phyloP scores from a whole-genome alignment of 805 yeast species.

The Candida succiphila region DNA sequence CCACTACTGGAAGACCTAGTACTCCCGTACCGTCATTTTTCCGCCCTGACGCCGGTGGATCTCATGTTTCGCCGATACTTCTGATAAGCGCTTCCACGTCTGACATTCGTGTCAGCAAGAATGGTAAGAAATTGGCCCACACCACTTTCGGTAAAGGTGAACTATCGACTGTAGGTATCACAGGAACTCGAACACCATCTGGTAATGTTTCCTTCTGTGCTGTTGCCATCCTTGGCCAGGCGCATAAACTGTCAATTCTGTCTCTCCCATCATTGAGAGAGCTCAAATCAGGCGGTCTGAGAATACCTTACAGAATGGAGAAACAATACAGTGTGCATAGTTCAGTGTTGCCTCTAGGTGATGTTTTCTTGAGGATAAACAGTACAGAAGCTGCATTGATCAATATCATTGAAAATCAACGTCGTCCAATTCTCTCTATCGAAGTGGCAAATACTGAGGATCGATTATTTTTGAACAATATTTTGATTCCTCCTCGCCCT shows the following conservation, averaged over 20 bases:
- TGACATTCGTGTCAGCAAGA: constrained; percentile 54
- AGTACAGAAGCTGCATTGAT: constrained; percentile 44
- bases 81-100: constrained; percentile 43
- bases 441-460: constrained; percentile 30
- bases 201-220: constrained; percentile 18
- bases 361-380: constrained; percentile 44
- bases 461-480: constrained; percentile 57
- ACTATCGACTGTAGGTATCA: constrained; percentile 39
- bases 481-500: constrained; percentile 72
- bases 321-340: constrained; percentile 31
- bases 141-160: constrained; percentile 46
- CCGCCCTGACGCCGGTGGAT: constrained; percentile 23
- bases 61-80: constrained; percentile 46
- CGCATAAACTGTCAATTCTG: constrained; percentile 20
- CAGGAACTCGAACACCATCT: constrained; percentile 22
- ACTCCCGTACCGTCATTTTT: constrained; percentile 53
- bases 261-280: constrained; percentile 60
- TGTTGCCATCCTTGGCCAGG: constrained; percentile 17
- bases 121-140: constrained; percentile 57
- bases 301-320: constrained; percentile 32
- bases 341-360: constrained; percentile 35
- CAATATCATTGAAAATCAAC: constrained; percentile 36
- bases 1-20: constrained; percentile 53
- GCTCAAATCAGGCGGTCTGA: constrained; percentile 30
- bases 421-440: constrained; percentile 15